Evolutionary conservation across 2,329 filamentous ascomycete species (phyloP), one percentile per base, ranked within the genome.

Genomic region (Neonectria hederae): DNA sequence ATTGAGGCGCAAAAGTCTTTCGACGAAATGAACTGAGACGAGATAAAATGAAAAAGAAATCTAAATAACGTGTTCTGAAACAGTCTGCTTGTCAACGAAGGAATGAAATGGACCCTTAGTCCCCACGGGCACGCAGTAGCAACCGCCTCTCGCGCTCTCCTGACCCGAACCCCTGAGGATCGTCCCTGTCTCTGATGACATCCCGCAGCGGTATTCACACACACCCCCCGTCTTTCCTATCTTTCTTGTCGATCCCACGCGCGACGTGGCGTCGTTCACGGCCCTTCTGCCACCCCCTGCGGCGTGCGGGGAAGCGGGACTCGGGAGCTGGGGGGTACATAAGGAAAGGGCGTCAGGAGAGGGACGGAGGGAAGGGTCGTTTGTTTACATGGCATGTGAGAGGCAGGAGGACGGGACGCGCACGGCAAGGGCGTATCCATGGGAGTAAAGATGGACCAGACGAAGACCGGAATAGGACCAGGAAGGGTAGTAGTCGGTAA

Each of bases 241-340:
- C 8, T n/a, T 14, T 14, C 17, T 26, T 48, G 46, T 30, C 26
- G 46, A 49, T 49, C 46, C 46, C 17, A 19, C 38, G 17, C 17
- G 38, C 56, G 56, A 59, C 56, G 56, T 59, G 56, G 56, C 56
- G 56, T 53, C 21, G 48, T 59, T 42, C 24, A 51, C 56, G 21
- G 48, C 21, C 26, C 46, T n/a, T 45, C 42, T 45, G 28, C 42
- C 54, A 24, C 38, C 19, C 26, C 54, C 17, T 19, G 14, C 30
- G 30, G 30, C 43, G 5, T 58, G 55, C 55, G 45, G 55, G 45
- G 55, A 51, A 51, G 55, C 54, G 54, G 54, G 54, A 49, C 54
- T 40, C 43, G 14, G 35, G 28, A 59, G 28, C 22, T 35, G 42
- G 11, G 42, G 21, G 21, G 46, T 7, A 21, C 22, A n/a, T 11